Evolutionary conservation across 2,329 filamentous ascomycete species (phyloP), one percentile per base, ranked within the genome.

Genomic region (Pseudocercospora vitis): DNA sequence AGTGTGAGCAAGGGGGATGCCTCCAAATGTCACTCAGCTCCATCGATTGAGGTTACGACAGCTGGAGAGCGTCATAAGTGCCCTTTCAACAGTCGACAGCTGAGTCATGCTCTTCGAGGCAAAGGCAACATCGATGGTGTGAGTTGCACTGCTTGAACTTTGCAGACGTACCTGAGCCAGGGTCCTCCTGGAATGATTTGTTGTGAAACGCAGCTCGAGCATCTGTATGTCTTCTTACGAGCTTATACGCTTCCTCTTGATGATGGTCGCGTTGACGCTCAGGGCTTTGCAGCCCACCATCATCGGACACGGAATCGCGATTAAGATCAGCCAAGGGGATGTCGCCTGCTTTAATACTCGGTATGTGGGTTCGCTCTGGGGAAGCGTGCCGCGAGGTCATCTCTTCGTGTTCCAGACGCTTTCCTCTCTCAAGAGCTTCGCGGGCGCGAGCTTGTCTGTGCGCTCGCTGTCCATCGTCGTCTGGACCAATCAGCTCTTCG

Each of bases 181-280:
- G 7, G 26, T 57, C 52, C 21, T 42, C 44, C 16, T 56, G 50
- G 6, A 56, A 52, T 11, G 53, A 48, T 2, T 65, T 55, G 18
- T 53, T 52, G 37, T 54, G 48, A 18, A 50, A 54, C 11, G 21
- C 48, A 9, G 53, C 51, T 9, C 52, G 59, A 23, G 47, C 40
- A 16, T 53, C 40, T 4, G 73, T 75, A 50, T 76, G 73, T 23
- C 67, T 67, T 48, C 71, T 67, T 7, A 77, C 74, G 4, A 77
- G 63, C 47, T 71, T 73, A 50, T 72, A 70, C 21, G 78, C 78
- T 56, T 78, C 76, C 11, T 53, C 52, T n/a, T 58, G 54, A 14
- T 63, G 71, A 55, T 32, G 58, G 66, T 57, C 70, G 37, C 56
- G 37, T 56, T 57, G 35, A 45, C 52, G 48, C 31, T 61, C 53